Conservation (phyloP, 2,329 filamentous ascomycete species). For the Apiospora arundinis region DNA sequence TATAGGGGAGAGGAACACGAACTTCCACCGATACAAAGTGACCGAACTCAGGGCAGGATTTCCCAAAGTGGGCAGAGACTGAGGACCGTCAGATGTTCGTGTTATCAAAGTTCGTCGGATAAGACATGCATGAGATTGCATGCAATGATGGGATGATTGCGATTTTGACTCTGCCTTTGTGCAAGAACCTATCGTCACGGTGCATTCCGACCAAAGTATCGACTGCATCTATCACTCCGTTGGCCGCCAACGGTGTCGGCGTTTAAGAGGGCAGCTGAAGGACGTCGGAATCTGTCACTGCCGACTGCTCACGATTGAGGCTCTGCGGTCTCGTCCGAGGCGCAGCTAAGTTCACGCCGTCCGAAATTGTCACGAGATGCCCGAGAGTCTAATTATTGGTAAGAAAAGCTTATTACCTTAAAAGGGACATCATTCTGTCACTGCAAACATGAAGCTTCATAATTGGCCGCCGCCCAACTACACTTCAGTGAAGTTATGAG, state of each 20-base stretch:
- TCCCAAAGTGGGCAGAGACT: neutral
- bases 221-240: neutral
- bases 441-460: neutral
- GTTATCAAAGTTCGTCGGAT: neutral
- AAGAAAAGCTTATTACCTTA: neutral
- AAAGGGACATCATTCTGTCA: neutral
- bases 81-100: neutral
- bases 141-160: conserved; percentile 10
- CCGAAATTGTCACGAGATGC: neutral
- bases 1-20: neutral
- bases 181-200: neutral
- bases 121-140: neutral
- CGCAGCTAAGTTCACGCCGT: neutral
- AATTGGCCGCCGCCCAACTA: too few species aligned
- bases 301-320: neutral
- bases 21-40: neutral
- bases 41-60: too few species aligned
- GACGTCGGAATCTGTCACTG: neutral
- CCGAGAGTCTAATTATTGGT: neutral
- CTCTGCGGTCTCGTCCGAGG: neutral
- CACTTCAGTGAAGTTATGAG: too few species aligned
- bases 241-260: neutral
- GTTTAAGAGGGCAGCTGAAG: too few species aligned
- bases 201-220: neutral
- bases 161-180: neutral